Conservation (phyloP, 768 basidiomycete genomes). For the Hygrophorus russula region DNA sequence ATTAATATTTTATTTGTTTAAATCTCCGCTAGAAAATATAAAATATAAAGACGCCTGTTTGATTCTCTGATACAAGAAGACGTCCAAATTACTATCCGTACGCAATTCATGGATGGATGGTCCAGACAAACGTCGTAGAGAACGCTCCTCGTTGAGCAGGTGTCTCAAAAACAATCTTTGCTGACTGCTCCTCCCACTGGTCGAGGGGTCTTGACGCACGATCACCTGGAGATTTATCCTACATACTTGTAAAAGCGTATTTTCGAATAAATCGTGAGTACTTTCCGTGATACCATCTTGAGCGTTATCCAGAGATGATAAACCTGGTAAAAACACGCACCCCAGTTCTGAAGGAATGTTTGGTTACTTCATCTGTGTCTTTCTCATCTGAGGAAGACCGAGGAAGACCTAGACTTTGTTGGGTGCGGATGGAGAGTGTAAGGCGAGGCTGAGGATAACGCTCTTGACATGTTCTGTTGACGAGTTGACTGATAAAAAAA, state of each 20-base stretch:
- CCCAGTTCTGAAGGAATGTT: conserved; percentile 37
- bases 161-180: conserved; percentile 89
- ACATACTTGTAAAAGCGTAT: conserved; percentile 27
- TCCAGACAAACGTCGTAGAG: conserved; percentile 90
- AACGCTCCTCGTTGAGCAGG: conserved; percentile 20
- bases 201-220: conserved; percentile 85
- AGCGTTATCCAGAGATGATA: conserved; percentile 53
- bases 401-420: conserved; percentile 15
- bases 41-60: conserved; percentile 3
- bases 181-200: conserved; percentile 84
- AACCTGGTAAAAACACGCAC: conserved; percentile 85
- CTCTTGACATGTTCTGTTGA: conserved; percentile 1
- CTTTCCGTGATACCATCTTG: conserved; percentile 10
- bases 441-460: conserved; percentile 77
- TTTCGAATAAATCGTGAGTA: conserved; percentile 16
- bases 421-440: conserved; percentile 72
- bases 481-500: background rate
- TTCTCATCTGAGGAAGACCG: conserved; percentile 13
- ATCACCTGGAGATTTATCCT: conserved; percentile 80
- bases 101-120: conserved; percentile 50
- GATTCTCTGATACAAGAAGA: conserved; percentile 34
- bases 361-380: conserved; percentile 20
- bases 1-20: background rate
- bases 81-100: conserved; percentile 75
- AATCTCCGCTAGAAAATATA: background rate